Evolutionary conservation across 2,329 filamentous ascomycete genomes (phyloP), one percentile per base, ranked within the genome.

Genomic region (Xylaria sp.): DNA sequence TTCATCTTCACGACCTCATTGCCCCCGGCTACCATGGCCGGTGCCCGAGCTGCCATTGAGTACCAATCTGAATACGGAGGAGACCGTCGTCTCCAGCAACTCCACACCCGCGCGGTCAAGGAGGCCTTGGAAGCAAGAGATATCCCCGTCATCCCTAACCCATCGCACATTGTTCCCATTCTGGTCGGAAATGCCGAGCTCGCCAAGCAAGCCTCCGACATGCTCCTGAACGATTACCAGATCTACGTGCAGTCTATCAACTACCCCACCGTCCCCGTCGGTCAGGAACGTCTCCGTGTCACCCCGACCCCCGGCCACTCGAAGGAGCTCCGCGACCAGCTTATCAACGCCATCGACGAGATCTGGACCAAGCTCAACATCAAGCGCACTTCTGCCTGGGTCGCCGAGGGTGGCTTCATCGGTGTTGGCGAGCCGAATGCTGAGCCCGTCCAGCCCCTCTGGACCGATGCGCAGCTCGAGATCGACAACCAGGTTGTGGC

Each of bases 161-260:
- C 94, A 0, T 95, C 90, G 54, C 94, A 99, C 78, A 99, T 99
- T 71, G 83, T 99, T 55, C 94, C 94, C 3, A 84, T 97, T 57
- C 83, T 99, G 10, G 93, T 99, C 54, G 94, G 94, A 60, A 94
- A 96, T 70, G 94, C 94, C 52, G 92, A 94, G 76, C 79, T 95
- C 47, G 94, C 94, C 61, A 97, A 94, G 81, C 82, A 88, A 68
- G 94, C 94, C 6, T 96, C 91, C 23, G 94, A 99, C 73, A 86
- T 96, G 79, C 85, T 99, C 19, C 83, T 99, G 11, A 86, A 89
- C 67, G 89, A 96, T 67, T 90, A 96, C 79, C 85, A 87, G 63
- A 97, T 99, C 72, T 99, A 99, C 73, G 94, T 99, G 30, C 94
- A 99, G 78, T 92, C 91, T 58, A 97, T 99, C 83, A 99, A 99